Conservation (phyloP, 371 early-diverging fungal genomes). For the Syncephalis fuscata region DNA sequence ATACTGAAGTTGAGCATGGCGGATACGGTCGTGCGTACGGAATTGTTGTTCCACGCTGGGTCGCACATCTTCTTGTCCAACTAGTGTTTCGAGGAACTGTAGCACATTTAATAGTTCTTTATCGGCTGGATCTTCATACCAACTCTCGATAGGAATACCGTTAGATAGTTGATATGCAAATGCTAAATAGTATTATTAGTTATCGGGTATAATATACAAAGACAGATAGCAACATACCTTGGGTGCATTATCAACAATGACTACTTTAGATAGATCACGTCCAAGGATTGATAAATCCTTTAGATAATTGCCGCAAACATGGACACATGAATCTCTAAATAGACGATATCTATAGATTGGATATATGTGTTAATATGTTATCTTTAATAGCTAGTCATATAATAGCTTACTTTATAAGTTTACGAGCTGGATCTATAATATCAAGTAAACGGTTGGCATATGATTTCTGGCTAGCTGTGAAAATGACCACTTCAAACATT, state of each 20-base stretch:
- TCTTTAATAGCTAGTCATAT: no score
- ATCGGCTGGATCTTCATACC: slow-evolving; percentile 44
- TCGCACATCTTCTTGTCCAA: slow-evolving; percentile 38
- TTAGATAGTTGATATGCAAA: slow-evolving; percentile 46
- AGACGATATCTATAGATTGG: slow-evolving; percentile 27
- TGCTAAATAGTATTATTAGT: slow-evolving; percentile 12
- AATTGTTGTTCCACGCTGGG: slow-evolving; percentile 30
- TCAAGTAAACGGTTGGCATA: slow-evolving; percentile 49
- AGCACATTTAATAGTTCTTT: slow-evolving; percentile 30
- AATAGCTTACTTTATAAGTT: slow-evolving; percentile 13
- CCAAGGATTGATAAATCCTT: slow-evolving; percentile 51
- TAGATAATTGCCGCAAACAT: slow-evolving; percentile 41
- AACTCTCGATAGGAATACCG: slow-evolving; percentile 48
- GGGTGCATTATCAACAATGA: slow-evolving; percentile 53
- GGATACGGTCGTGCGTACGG: slow-evolving; percentile 13
- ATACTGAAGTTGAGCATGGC: slow-evolving; percentile 2
- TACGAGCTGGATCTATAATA: slow-evolving; percentile 34
- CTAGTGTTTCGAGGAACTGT: slow-evolving; percentile 29
- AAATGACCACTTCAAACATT: slow-evolving; percentile 52
- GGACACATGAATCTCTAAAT: slow-evolving; percentile 44
- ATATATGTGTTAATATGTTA: no score
- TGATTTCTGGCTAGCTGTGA: slow-evolving; percentile 53
- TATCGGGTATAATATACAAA: no score
- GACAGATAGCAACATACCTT: no score
- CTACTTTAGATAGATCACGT: slow-evolving; percentile 32